A percentile compares a stretch with the other conserved stretches of the same genome.
Conservation (phyloP, 2,329 filamentous ascomycete species). For the Fusarium camptoceras region DNA sequence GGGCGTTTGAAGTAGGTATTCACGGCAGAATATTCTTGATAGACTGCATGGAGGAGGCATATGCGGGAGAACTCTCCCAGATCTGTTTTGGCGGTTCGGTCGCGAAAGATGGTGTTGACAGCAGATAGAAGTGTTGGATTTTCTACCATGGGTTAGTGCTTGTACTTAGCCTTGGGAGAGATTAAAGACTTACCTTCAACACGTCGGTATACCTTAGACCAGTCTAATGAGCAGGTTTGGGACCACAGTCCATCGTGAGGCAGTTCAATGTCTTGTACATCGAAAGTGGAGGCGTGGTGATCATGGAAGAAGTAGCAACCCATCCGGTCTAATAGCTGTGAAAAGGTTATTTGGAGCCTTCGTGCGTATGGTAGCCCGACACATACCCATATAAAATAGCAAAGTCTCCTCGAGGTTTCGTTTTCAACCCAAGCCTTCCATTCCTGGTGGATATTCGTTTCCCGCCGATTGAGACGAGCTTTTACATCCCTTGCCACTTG, state of each 20-base stretch:
- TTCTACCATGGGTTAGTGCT: conserved; percentile 20
- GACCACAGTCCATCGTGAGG: conserved; percentile 29
- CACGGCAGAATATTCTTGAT: conserved; percentile 34
- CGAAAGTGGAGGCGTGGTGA: background rate
- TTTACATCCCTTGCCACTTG: background rate
- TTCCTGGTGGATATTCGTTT: background rate
- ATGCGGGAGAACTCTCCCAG: conserved; percentile 40
- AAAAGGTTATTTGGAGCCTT: fast-evolving
- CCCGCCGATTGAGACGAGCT: background rate
- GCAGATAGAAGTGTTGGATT: conserved; percentile 31
- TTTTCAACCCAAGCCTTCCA: conserved; percentile 13
- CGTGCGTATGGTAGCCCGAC: fast-evolving
- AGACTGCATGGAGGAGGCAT: conserved; percentile 39
- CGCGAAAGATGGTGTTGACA: conserved; percentile 19
- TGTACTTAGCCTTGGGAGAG: no score
- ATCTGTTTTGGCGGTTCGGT: conserved; percentile 30
- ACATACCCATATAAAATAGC: background rate
- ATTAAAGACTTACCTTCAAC: background rate
- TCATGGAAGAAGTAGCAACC: conserved; percentile 2
- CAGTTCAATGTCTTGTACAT: background rate
- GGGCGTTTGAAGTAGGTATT: conserved; percentile 31
- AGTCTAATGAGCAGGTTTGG: conserved; percentile 1
- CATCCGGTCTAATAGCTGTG: conserved; percentile 19
- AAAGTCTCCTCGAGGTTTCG: conserved; percentile 22
- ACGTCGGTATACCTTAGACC: background rate